Evolutionary conservation across 495 filamentous ascomycete genomes (phyloP).

Genomic region (Parathielavia appendiculata): DNA sequence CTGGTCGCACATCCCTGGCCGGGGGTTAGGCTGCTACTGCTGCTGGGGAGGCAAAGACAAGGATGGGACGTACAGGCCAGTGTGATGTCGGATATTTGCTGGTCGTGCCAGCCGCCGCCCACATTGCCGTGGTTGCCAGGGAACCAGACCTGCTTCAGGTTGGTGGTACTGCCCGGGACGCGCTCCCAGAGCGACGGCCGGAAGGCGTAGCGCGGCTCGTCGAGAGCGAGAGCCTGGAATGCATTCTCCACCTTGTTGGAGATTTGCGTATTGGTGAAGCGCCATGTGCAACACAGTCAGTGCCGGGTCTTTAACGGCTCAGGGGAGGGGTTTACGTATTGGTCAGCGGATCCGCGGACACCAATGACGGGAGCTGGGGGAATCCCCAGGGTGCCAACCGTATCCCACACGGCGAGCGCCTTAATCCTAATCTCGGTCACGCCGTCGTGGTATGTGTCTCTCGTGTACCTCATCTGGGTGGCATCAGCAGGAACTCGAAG

Average conservation of each 20-base stretch:
- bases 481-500: neutral
- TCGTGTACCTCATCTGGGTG: slow-evolving; percentile 22
- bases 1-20: slow-evolving; percentile 36
- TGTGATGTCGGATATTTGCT: slow-evolving; percentile 32
- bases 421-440: slow-evolving; percentile 34
- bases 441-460: slow-evolving; percentile 27
- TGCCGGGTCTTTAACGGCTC: neutral
- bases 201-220: slow-evolving; percentile 61
- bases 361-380: slow-evolving; percentile 35
- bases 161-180: slow-evolving; percentile 23
- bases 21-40: neutral
- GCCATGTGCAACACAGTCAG: slow-evolving; percentile 23
- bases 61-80: slow-evolving; percentile 26
- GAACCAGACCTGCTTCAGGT: slow-evolving; percentile 67
- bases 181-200: slow-evolving; percentile 57
- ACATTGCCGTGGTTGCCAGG: slow-evolving; percentile 61
- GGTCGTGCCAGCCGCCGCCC: slow-evolving; percentile 46
- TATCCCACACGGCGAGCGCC: slow-evolving; percentile 38
- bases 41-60: neutral
- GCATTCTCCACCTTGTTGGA: slow-evolving; percentile 56
- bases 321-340: slow-evolving; percentile 21
- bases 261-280: slow-evolving; percentile 56
- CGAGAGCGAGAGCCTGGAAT: slow-evolving; percentile 67
- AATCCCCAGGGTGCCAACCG: slow-evolving; percentile 35
- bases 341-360: slow-evolving; percentile 30